A percentile compares a stretch with the other conserved stretches of the same genome.
Evolutionary conservation across 2,329 filamentous ascomycete species (phyloP).

Genomic region (Fusarium fujikuroi): DNA sequence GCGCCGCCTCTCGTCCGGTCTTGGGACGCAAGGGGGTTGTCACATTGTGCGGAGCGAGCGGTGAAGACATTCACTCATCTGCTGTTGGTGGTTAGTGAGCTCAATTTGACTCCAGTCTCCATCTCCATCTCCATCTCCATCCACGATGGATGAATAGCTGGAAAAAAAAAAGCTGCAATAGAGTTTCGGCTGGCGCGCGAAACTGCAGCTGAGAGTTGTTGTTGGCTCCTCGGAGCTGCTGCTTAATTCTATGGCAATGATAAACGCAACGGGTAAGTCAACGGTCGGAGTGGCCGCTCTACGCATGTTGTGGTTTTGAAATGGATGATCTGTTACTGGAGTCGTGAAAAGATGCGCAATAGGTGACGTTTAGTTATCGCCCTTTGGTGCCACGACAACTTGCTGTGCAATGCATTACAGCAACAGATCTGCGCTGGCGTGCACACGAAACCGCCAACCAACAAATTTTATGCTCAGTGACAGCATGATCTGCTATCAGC

Average conservation of each 20-base stretch:
- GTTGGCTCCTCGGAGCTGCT: slow-evolving; percentile 9
- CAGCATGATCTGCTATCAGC: slow-evolving; percentile 23
- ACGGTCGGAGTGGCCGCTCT: not conserved
- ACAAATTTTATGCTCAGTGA: slow-evolving; percentile 8
- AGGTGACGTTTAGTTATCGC: slow-evolving; percentile 29
- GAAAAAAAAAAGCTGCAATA: not conserved
- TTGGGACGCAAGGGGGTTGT: slow-evolving; percentile 33
- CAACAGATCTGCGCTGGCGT: slow-evolving; percentile 24
- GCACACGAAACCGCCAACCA: slow-evolving; percentile 33
- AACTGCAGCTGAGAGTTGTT: not conserved
- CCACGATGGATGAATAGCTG: slow-evolving; percentile 1
- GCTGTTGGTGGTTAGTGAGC: slow-evolving; percentile 2
- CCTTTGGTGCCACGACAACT: slow-evolving; percentile 31
- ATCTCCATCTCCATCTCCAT: not conserved
- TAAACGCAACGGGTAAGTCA: not conserved
- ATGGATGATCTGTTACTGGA: slow-evolving; percentile 33
- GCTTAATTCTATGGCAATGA: not conserved
- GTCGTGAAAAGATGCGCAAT: slow-evolving; percentile 9
- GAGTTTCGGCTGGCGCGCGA: slow-evolving; percentile 33
- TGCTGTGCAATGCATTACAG: slow-evolving; percentile 18
- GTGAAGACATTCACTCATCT: slow-evolving; percentile 26
- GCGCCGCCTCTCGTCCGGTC: slow-evolving; percentile 18
- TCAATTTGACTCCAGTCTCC: not conserved
- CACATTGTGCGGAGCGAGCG: slow-evolving; percentile 23
- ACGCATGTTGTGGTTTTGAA: not conserved